Percentiles rank a stretch among this genome's conserved stretches.
These are phyloP conservation scores for Apiospora aurea DNA, from an alignment of 2,329 filamentous ascomycete genomes.

Conservation along the genomic window DNA sequence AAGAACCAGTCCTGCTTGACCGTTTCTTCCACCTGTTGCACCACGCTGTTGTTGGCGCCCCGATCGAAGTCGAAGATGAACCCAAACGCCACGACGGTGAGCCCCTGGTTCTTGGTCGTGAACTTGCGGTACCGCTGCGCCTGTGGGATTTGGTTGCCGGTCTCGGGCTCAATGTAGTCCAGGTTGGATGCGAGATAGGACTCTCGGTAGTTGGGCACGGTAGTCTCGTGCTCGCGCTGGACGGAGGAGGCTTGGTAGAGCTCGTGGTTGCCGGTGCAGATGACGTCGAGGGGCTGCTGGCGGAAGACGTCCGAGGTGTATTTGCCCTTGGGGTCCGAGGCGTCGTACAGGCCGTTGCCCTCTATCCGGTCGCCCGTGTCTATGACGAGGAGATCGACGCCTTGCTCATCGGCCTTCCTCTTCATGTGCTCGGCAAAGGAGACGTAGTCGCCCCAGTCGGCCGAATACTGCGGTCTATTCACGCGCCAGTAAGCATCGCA, in stretches of 20 bases:
- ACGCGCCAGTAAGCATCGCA: not conserved
- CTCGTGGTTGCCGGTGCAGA: constrained; percentile 94
- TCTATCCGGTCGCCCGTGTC: constrained; percentile 95
- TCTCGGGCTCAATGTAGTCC: constrained; percentile 80
- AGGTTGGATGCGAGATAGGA: constrained; percentile 92
- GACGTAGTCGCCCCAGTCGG: constrained; percentile 97
- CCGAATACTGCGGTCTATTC: constrained; percentile 82
- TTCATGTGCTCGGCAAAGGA: constrained; percentile 89
- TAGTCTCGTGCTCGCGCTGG: constrained; percentile 77
- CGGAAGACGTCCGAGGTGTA: constrained; percentile 89
- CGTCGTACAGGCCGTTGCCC: constrained; percentile 93
- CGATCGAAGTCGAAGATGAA: constrained; percentile 94
- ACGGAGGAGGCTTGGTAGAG: constrained; percentile 84
- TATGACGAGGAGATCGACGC: constrained; percentile 86
- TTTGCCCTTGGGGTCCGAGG: constrained; percentile 83
- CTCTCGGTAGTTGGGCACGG: constrained; percentile 81
- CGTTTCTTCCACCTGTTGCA: constrained; percentile 80
- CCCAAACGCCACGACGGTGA: constrained; percentile 86
- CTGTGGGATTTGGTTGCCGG: constrained; percentile 75
- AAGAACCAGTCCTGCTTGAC: constrained; percentile 90
- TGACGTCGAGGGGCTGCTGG: constrained; percentile 81
- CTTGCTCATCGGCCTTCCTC: constrained; percentile 76
- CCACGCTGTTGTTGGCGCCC: constrained; percentile 89
- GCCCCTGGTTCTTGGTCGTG: constrained; percentile 86
- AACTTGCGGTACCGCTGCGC: constrained; percentile 88